phyloP scores from a whole-genome alignment of 179 eudicot genomes.

The Amaranthus tricolor region DNA sequence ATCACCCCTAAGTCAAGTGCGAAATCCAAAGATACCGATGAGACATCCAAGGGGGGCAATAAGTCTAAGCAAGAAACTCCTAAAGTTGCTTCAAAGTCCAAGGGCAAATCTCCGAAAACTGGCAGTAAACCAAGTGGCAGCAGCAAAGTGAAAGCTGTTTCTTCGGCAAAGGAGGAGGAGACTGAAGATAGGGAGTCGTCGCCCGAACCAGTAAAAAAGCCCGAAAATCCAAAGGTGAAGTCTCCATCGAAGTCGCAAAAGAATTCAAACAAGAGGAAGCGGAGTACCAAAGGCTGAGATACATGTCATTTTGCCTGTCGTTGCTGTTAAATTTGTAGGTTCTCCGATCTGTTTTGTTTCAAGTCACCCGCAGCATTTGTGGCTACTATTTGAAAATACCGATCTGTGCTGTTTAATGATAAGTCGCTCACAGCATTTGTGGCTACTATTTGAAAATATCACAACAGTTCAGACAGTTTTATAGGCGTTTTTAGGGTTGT shows the following conservation, averaged over 20 bases:
- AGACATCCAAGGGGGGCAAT: constrained; percentile 33
- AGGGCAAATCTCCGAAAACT: constrained; percentile 49
- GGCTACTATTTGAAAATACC: constrained; percentile 14
- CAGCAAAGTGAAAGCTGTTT: constrained; percentile 36
- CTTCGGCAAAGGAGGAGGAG: constrained; percentile 37
- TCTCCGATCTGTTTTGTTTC: background rate
- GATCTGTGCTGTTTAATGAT: too few relatives aligned
- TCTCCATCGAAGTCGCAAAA: constrained; percentile 39
- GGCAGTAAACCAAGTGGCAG: constrained; percentile 40
- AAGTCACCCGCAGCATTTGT: constrained; percentile 10
- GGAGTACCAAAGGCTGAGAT: constrained; percentile 18
- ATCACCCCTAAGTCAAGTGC: constrained; percentile 24
- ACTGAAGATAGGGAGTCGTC: constrained; percentile 32
- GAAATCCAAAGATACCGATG: constrained; percentile 43
- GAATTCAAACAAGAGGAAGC: constrained; percentile 42
- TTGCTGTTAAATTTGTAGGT: constrained; percentile 12
- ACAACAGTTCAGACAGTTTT: background rate
- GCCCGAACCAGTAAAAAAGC: constrained; percentile 30
- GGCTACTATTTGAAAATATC: constrained; percentile 15
- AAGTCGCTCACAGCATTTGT: background rate
- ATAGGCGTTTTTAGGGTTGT: constrained; percentile 12
- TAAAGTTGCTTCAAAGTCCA: constrained; percentile 41
- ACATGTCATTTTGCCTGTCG: background rate
- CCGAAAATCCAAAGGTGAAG: constrained; percentile 39
- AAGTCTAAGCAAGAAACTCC: constrained; percentile 44